phyloP scores from a whole-genome alignment of 2,329 filamentous ascomycete genomes.

The Berkeleyomyces basicola region DNA sequence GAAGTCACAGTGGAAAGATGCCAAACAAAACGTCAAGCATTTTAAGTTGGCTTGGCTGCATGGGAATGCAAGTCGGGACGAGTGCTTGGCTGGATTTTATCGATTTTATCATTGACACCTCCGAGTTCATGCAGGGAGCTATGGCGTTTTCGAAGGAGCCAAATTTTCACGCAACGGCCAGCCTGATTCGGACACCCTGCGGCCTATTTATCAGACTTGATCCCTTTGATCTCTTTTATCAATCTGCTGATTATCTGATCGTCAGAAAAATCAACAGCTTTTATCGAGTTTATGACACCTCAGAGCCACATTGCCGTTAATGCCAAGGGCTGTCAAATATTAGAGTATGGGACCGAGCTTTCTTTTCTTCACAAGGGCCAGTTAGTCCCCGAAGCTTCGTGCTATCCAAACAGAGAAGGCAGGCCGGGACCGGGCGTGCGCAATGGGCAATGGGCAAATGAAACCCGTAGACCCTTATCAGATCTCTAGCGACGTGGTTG shows the following conservation, averaged over 20 bases:
- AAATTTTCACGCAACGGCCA: background rate
- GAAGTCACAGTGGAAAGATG: too few relatives aligned
- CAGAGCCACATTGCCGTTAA: background rate
- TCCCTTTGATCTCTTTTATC: slow-evolving; percentile 1
- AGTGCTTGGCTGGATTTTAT: background rate
- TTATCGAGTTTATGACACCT: slow-evolving; percentile 2
- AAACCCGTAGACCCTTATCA: background rate
- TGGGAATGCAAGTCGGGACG: background rate
- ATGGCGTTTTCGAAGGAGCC: background rate
- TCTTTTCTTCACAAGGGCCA: background rate
- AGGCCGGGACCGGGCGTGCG: background rate
- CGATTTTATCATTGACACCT: background rate
- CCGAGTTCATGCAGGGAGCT: background rate
- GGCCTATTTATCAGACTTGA: background rate
- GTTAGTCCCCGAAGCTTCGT: background rate
- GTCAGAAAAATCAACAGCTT: slow-evolving; percentile 1
- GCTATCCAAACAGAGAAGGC: background rate
- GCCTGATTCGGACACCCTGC: background rate
- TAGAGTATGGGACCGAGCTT: background rate
- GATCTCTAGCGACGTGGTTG: background rate
- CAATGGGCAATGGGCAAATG: background rate
- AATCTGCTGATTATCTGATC: slow-evolving; percentile 7
- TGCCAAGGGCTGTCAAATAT: background rate
- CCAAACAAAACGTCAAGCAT: background rate
- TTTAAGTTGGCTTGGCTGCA: background rate